phyloP scores from a whole-genome alignment of 345 rosid species.

The Hibiscus mutabilis region DNA sequence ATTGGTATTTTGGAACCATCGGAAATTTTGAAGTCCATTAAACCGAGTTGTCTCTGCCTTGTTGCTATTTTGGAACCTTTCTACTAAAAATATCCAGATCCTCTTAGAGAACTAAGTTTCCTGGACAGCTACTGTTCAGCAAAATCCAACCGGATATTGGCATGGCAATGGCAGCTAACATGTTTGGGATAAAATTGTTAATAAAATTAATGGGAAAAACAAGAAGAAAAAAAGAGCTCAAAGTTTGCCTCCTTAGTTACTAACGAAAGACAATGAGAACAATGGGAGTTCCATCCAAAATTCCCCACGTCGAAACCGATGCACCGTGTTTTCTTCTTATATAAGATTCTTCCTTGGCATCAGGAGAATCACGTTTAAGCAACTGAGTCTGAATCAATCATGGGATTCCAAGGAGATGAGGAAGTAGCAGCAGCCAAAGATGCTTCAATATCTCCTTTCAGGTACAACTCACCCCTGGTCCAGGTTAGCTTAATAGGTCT shows the following conservation, averaged over 20 bases:
- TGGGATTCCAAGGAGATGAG: constrained; percentile 28
- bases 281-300: not conserved
- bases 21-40: too few species aligned
- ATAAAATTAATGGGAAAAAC: not conserved
- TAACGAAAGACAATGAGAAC: constrained; percentile 1
- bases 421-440: constrained; percentile 13
- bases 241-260: not conserved
- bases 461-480: constrained; percentile 52
- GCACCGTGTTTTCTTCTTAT: not conserved
- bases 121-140: not conserved
- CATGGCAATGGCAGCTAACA: not conserved
- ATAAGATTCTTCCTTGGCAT: not conserved
- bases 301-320: not conserved
- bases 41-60: too few species aligned
- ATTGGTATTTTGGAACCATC: too few species aligned
- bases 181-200: not conserved
- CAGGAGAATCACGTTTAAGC: not conserved
- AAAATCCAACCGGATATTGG: not conserved
- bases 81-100: not conserved
- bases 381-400: constrained; percentile 1
- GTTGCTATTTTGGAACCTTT: not conserved
- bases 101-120: not conserved
- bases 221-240: not conserved
- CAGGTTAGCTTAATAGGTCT: constrained; percentile 53
- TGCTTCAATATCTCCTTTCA: constrained; percentile 14